Conservation (phyloP, 2,329 filamentous ascomycete genomes). For the Fusarium sp. region DNA sequence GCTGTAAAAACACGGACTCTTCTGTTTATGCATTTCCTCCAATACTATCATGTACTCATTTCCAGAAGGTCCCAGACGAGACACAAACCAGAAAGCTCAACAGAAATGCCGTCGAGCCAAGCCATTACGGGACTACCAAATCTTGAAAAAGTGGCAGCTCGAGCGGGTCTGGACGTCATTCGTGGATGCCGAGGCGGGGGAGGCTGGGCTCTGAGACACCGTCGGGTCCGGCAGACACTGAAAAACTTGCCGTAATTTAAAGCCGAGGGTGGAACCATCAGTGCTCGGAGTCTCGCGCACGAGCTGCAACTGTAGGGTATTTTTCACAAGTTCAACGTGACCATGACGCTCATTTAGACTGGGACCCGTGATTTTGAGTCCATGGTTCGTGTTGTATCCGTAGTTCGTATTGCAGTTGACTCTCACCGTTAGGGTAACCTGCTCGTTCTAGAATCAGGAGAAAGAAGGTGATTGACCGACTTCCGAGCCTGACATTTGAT, state of each 20-base stretch:
- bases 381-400: background rate
- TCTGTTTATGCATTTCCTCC: background rate
- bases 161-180: constrained; percentile 4
- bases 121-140: background rate
- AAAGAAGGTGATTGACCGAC: background rate
- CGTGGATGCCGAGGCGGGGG: constrained; percentile 2
- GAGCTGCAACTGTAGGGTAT: background rate
- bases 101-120: constrained; percentile 9
- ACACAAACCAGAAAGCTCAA: background rate
- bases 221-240: background rate
- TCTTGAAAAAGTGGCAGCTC: background rate
- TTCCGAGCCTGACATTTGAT: background rate
- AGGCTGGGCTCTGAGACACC: background rate
- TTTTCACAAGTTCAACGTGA: background rate
- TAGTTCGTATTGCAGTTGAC: background rate
- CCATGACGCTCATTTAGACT: background rate
- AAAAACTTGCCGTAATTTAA: background rate
- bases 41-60: background rate
- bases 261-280: constrained; percentile 1
- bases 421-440: background rate
- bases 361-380: background rate
- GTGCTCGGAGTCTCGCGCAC: background rate
- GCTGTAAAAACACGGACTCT: background rate
- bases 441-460: background rate
- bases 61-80: background rate